Evolutionary conservation across 768 basidiomycete genomes (phyloP), one percentile per base, ranked within the genome.

Genomic region (Lactifluus hygrophoroides): DNA sequence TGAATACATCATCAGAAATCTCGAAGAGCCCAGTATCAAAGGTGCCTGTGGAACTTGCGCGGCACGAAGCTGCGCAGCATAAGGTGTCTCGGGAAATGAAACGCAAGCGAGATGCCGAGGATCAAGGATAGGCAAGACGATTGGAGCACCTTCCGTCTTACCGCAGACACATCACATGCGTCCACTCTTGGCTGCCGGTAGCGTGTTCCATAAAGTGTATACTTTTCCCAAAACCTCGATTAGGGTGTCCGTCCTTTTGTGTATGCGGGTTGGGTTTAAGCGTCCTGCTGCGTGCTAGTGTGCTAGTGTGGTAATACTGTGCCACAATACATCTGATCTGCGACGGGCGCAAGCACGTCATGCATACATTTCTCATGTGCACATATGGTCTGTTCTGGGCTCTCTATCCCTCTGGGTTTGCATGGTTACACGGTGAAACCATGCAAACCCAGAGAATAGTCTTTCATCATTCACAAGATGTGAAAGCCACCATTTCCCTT

Each of bases 51-150:
- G 94, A 98, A 68, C 76, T 98, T 56, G 92, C 90, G 13, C 86
- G 88, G 66, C 95, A 98, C 70, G 92, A 94, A 68, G 75, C 92
- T 0, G 93, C 94, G 5, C 90, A 92, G 71, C 90, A 93, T 69
- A 86, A 85, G 69, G 86, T 96, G 43, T 88, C 93, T 55, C 77
- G 85, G 67, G 94, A 95, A 72, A 96, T 95, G 94, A 96, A 94
- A 77, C 80, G 91, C 65, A 93, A 91, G 75, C 80, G 90, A 42
- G 90, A 93, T 27, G 87, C 77, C 48, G 90, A 93, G 27, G 90
- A 92, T 70, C 72, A 82, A 21, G 60, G 57, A 21, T 64, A 56
- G 51, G 43, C 27, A 42, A 40, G 35, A 25, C 30, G 52, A 30
- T 45, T 49, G 51, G 45, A 27, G 35, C 32, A 32, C 32, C 32